Evolutionary conservation across 2,329 filamentous ascomycete species (phyloP), one percentile per base, ranked within the genome.

Genomic region (Scedosporium boydii): DNA sequence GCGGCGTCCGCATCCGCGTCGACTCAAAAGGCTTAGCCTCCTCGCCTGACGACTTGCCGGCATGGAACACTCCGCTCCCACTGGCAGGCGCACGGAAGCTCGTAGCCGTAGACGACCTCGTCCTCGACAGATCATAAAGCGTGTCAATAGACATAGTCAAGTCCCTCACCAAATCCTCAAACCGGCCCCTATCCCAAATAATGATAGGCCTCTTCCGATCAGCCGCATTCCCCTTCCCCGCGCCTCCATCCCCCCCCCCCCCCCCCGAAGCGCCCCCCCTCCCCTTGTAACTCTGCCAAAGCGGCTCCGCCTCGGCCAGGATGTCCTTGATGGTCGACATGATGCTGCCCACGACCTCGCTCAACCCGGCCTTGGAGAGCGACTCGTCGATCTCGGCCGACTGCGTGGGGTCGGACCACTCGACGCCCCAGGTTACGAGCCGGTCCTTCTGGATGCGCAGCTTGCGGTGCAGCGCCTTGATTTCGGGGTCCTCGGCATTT

Each of bases 291-390:
- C 81, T 85, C 63, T 82, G 77, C 82, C 88, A 89, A 63, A 93
- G 80, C 5, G 85, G 83, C 70, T 93, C 89, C 1, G 87, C 87
- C 72, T 93, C 89, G 63, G 88, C 87, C 55, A 91, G 77, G 59
- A 90, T 90, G 68, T 91, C 89, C 70, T 91, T 90, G 70, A 93
- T 91, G 59, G 88, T 92, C 16, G 84, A 84, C 81, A 93, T 86
- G 68, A 93, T 89, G 71, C 88, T 91, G 63, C 86, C 85, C 60
- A 93, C 89, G 1, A 90, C 84, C 71, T 92, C 89, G 64, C 87
- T 89, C 62, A 93, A 76, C 23, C 89, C 90, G 60, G 87, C 87
- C 71, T 88, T 87, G 68, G 88, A 89, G 7, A 88, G 77, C 14
- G 84, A 85, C 69, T 87, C 84, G 69, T 88, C 85, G 65, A 93